Base-by-base conservation (phyloP, 768 basidiomycete species). In the Boletus patriciae region DNA sequence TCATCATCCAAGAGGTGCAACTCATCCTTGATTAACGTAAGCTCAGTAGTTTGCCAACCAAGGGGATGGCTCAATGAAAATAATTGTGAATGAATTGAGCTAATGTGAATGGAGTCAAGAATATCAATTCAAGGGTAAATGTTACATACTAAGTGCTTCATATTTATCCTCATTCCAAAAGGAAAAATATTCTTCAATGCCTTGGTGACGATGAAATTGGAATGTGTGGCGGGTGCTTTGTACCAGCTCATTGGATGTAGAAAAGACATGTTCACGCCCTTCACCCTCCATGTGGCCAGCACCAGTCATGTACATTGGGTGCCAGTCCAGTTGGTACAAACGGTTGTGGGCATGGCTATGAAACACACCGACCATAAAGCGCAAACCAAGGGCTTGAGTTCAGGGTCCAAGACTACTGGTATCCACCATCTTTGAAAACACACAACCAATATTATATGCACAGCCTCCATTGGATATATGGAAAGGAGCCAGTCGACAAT, bases 141-240 rank as follows among this genome's bases (percentile, higher is more conserved):
- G 5, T 25, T 13, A 16, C 48, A 13, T 49, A 55, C 54, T 36
- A 1, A 56, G 29, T 0, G 16, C 21, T 2, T 7, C 51, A 29
- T 60, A 60, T 3, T 58, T 60, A 16, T 60, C 48, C 0, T 6
- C 1, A 9, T 60, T 31, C 55, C 55, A 59, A 11, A 57, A 57
- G 0, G 4, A 1, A 5, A 58, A 60, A 16, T 54, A 13, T 25
- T 53, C n/a, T 15, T 50, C 45, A 1, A 61, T 42, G 0, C 40
- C 29, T 27, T 54, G 52, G 25, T 61, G 52, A 0, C 12, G 5
- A 31, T 62, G 57, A 3, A 61, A 59, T 0, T 4, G 0, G 0
- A 8, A 42, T 61, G 50, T 0, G 33, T 61, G 8, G 10, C 5
- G 34, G 15, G 34, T 34, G 5, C 36, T 5, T 13, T 1, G 33